Base-by-base conservation (phyloP, 1,284 basidiomycete species). In the Spongiforma sp. region DNA sequence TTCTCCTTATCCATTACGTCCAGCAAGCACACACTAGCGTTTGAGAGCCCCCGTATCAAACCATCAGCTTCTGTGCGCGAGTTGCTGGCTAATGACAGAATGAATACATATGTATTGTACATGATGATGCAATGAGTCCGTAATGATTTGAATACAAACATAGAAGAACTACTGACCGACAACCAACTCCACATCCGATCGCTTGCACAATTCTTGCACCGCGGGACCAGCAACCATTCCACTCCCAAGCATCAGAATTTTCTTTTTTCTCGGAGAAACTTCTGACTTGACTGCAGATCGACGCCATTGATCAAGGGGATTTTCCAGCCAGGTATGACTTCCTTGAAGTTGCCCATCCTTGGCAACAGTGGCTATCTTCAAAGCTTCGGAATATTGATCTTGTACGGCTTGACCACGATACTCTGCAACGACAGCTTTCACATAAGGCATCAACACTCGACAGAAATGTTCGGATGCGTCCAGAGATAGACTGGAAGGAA, bases 141-240 rank as follows among this genome's bases (percentile, higher is more conserved):
- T 24, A 11, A 11, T 58, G n/a, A 41, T 58, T 9, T 9, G 15
- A 37, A 37, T 65, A 54, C 46, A 24, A 21, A 62, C 57, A 59
- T 30, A 50, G 43, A 37, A 54, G 55, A 59, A 55, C 19, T 60
- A 84, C 90, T 72, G 65, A 94, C 94, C 94, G 67, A 96, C 86
- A 4, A 91, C 76, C 34, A 96, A 77, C 59, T 88, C 81, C 0
- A 95, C 79, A 67, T 93, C 91, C 0, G 71, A 67, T 55, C 83
- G 77, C 69, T 82, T 76, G 73, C 86, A 80, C 58, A 96, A 85
- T 73, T 93, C 87, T 65, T 92, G 86, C 9, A 94, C 89, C 11
- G 91, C 91, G 15, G 94, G 95, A 5, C 90, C 89, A 17, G 94
- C 93, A 28, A 96, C 96, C 88, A 96, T 95, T 24, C 96, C 96